Conservation (phyloP, 2,329 filamentous ascomycete species). For the Lecanicillium sp. region DNA sequence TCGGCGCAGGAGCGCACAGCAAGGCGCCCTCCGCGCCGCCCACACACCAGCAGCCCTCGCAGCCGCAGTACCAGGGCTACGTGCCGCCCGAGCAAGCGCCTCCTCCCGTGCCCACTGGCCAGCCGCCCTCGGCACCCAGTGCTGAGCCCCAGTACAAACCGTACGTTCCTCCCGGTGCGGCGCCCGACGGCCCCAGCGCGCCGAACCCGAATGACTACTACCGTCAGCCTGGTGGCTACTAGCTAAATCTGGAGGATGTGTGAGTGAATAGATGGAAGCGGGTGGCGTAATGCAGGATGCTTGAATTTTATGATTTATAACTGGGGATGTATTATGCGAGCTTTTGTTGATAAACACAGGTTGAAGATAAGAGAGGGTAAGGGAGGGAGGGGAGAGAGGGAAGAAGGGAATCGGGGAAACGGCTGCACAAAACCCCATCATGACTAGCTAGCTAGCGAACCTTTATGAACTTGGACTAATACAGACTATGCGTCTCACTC, state of each 20-base stretch:
- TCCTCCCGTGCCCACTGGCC: slow-evolving; percentile 36
- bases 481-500: neutral
- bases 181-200: slow-evolving; percentile 38
- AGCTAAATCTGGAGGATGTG: neutral
- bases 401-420: no score
- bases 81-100: slow-evolving; percentile 32
- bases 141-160: slow-evolving; percentile 52
- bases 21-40: slow-evolving; percentile 24
- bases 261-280: neutral
- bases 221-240: slow-evolving; percentile 36
- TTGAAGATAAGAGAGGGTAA: neutral
- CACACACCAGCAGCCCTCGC: slow-evolving; percentile 26
- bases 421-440: neutral
- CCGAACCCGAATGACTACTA: slow-evolving; percentile 53
- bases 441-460: slow-evolving; percentile 11
- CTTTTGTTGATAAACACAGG: neutral
- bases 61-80: slow-evolving; percentile 39
- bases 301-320: no score
- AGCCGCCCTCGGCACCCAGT: slow-evolving; percentile 26
- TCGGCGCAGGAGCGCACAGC: slow-evolving; percentile 23
- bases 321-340: no score
- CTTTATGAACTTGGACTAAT: no score
- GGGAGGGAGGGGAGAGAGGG: neutral
- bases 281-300: no score
- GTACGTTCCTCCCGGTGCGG: slow-evolving; percentile 44